A percentile compares a stretch with the other conserved stretches of the same genome.
These are phyloP conservation scores for Globisporangium okanoganense DNA, from an alignment of 352 stramenopile genomes.

Conservation along the genomic window DNA sequence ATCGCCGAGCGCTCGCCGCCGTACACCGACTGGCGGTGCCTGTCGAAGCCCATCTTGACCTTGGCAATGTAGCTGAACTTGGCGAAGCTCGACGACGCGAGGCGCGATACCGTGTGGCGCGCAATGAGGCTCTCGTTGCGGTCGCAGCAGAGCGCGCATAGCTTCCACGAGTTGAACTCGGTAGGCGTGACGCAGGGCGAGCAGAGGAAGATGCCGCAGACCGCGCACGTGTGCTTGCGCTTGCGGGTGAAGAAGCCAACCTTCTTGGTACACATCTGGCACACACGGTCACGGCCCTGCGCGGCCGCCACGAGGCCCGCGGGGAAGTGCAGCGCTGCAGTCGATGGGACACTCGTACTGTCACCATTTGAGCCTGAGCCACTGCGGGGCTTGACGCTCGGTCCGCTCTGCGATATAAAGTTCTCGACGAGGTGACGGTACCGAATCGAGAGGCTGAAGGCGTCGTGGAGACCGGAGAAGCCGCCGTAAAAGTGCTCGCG, in stretches of 20 bases:
- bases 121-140: constrained; percentile 60
- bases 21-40: constrained; percentile 18
- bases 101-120: constrained; percentile 46
- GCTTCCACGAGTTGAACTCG: constrained; percentile 60
- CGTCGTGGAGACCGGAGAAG: constrained; percentile 63
- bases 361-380: constrained; percentile 4
- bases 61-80: constrained; percentile 22
- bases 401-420: constrained; percentile 23
- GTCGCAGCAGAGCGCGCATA: constrained; percentile 58
- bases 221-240: constrained; percentile 56
- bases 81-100: constrained; percentile 28
- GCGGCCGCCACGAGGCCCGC: constrained; percentile 24
- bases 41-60: constrained; percentile 20
- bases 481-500: constrained; percentile 47
- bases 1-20: constrained; percentile 14
- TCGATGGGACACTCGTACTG: constrained; percentile 18
- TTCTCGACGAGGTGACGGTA: constrained; percentile 61
- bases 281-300: constrained; percentile 47
- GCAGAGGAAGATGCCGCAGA: constrained; percentile 64
- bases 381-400: neutral
- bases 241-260: constrained; percentile 57
- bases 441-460: constrained; percentile 57
- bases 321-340: constrained; percentile 19
- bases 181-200: constrained; percentile 52
- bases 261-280: constrained; percentile 58